phyloP scores from a whole-genome alignment of 1,139 yeast genomes.

The Hansenula anomala region DNA sequence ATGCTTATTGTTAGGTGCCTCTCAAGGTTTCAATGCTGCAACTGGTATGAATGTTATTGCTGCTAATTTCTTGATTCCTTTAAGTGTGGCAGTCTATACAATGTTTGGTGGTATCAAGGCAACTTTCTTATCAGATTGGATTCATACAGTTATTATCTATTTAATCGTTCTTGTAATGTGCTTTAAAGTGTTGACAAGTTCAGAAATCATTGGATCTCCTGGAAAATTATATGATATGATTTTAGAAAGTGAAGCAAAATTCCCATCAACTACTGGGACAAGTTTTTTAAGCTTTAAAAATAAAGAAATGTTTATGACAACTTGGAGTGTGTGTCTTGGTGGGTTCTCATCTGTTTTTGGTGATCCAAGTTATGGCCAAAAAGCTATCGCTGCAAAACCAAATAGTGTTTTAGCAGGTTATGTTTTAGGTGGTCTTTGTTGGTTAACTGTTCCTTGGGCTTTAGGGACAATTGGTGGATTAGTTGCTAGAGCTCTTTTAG shows the following conservation, averaged over 20 bases:
- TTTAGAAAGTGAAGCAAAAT: slow-evolving; percentile 23
- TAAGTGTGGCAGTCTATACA: slow-evolving; percentile 49
- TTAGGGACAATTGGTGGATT: slow-evolving; percentile 35
- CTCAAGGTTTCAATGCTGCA: slow-evolving; percentile 37
- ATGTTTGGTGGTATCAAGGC: slow-evolving; percentile 50
- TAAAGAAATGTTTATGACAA: slow-evolving; percentile 19
- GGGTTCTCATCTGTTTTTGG: slow-evolving; percentile 35
- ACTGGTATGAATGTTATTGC: slow-evolving; percentile 48
- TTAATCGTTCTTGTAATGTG: slow-evolving; percentile 30
- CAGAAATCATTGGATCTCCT: slow-evolving; percentile 31
- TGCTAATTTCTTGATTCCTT: slow-evolving; percentile 44
- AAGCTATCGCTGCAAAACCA: slow-evolving; percentile 39
- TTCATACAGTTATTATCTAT: slow-evolving; percentile 39
- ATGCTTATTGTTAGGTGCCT: slow-evolving; percentile 39
- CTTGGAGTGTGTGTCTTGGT: slow-evolving; percentile 29
- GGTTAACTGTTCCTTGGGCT: slow-evolving; percentile 37
- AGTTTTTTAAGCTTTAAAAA: slow-evolving; percentile 18
- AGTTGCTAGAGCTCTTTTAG: slow-evolving; percentile 31
- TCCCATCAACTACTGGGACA: slow-evolving; percentile 23
- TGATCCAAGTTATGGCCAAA: slow-evolving; percentile 39
- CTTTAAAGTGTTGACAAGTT: slow-evolving; percentile 28
- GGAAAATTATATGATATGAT: slow-evolving; percentile 33
- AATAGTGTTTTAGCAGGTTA: slow-evolving; percentile 32
- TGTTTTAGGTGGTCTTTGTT: slow-evolving; percentile 35
- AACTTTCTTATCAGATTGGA: slow-evolving; percentile 41